These are phyloP conservation scores for Aureobasidium leucospermi DNA, from an alignment of 2,329 filamentous ascomycete species.

Conservation along the genomic window DNA sequence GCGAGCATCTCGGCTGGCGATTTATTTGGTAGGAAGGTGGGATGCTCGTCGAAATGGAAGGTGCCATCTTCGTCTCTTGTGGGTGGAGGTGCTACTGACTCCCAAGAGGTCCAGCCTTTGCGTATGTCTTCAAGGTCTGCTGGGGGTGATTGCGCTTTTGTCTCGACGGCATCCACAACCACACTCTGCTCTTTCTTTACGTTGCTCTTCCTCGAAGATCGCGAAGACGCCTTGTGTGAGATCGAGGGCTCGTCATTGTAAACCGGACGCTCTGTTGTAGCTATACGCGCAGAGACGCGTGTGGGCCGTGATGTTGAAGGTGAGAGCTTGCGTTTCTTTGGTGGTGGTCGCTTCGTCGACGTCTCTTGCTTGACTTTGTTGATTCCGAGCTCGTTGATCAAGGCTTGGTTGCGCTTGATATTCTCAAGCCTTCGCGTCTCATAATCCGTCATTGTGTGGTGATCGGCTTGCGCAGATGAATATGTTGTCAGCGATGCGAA, in stretches of 20 bases:
- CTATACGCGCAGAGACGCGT: slow-evolving; percentile 41
- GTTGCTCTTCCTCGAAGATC: background rate
- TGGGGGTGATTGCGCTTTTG: slow-evolving; percentile 8
- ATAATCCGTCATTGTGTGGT: slow-evolving; percentile 26
- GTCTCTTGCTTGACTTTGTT: slow-evolving; percentile 21
- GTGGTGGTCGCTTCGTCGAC: slow-evolving; percentile 19
- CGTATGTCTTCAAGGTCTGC: slow-evolving; percentile 27
- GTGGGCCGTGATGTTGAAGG: slow-evolving; percentile 16
- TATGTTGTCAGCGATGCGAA: background rate
- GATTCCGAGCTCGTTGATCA: slow-evolving; percentile 43
- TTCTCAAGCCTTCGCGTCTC: slow-evolving; percentile 41
- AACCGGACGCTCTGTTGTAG: slow-evolving; percentile 29
- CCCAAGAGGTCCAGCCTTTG: slow-evolving; percentile 40
- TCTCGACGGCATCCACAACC: background rate
- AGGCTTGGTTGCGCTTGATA: slow-evolving; percentile 43
- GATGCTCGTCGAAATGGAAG: slow-evolving; percentile 40
- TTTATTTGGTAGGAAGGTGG: slow-evolving; percentile 46
- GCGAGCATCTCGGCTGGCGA: slow-evolving; percentile 45
- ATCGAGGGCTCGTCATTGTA: slow-evolving; percentile 32
- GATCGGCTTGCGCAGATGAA: slow-evolving; percentile 1
- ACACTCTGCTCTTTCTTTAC: background rate
- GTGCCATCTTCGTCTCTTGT: slow-evolving; percentile 35
- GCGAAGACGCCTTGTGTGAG: background rate
- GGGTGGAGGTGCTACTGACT: slow-evolving; percentile 32
- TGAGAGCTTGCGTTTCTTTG: slow-evolving; percentile 36